phyloP scores from a whole-genome alignment of 345 rosid species.

The Laguncularia racemosa region DNA sequence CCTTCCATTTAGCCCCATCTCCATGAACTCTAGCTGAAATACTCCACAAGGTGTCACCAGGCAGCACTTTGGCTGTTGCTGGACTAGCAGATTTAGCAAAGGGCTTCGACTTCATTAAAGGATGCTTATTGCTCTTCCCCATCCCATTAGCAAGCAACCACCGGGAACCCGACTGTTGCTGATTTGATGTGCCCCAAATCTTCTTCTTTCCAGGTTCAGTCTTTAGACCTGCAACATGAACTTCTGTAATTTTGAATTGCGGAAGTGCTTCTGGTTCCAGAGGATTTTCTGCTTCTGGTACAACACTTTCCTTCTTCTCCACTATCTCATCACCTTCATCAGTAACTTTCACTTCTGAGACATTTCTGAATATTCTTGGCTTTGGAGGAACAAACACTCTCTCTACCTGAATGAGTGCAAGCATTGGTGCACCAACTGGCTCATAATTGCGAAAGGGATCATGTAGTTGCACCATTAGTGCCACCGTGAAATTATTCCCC shows the following conservation, averaged over 20 bases:
- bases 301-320: conserved; percentile 14
- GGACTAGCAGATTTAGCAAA: conserved; percentile 27
- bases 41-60: conserved; percentile 80
- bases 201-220: conserved; percentile 59
- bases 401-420: conserved; percentile 91
- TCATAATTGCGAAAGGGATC: conserved; percentile 83
- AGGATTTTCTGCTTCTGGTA: conserved; percentile 32
- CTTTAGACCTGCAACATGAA: conserved; percentile 77
- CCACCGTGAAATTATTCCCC: conserved; percentile 89
- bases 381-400: conserved; percentile 85
- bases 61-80: conserved; percentile 37
- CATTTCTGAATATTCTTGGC: conserved; percentile 64
- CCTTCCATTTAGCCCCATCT: conserved; percentile 60
- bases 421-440: conserved; percentile 93
- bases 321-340: conserved; percentile 37
- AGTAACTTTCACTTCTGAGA: conserved; percentile 43
- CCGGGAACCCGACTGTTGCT: conserved; percentile 88
- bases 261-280: conserved; percentile 47
- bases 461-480: conserved; percentile 80
- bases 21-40: conserved; percentile 56
- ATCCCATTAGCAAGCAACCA: conserved; percentile 92
- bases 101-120: conserved; percentile 45
- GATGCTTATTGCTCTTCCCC: conserved; percentile 76
- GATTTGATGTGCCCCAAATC: conserved; percentile 56
- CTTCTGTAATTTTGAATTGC: conserved; percentile 66